phyloP scores from a whole-genome alignment of 306 rosid species.

The Begonia peltatifolia region DNA sequence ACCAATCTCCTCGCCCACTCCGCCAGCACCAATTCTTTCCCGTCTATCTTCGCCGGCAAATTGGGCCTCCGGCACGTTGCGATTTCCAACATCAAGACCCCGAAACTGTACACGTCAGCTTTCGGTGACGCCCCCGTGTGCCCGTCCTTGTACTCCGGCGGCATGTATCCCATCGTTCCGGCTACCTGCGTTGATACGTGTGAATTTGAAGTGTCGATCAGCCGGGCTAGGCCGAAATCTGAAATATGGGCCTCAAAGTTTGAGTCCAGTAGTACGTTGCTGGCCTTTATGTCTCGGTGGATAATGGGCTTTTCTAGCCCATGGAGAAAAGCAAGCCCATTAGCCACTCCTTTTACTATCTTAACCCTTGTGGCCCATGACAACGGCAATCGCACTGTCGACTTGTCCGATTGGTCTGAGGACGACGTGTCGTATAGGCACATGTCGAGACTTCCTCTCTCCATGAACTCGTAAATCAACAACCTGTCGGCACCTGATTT shows the following conservation, averaged over 20 bases:
- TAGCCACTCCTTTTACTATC: constrained; percentile 51
- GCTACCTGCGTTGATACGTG: constrained; percentile 81
- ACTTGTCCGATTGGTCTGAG: constrained; percentile 3
- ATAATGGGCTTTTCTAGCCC: constrained; percentile 56
- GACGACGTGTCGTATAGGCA: constrained; percentile 53
- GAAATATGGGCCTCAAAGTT: constrained; percentile 69
- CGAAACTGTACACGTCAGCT: constrained; percentile 84
- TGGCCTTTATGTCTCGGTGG: constrained; percentile 74
- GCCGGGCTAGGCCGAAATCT: constrained; percentile 84
- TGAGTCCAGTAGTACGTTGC: constrained; percentile 53
- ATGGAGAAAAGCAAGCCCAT: constrained; percentile 51
- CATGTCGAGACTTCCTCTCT: constrained; percentile 57
- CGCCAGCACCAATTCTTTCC: constrained; percentile 33
- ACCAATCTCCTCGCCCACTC: constrained; percentile 55
- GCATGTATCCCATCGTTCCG: constrained; percentile 92
- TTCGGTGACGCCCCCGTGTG: constrained; percentile 31
- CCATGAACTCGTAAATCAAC: constrained; percentile 63
- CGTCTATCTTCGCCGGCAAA: constrained; percentile 19
- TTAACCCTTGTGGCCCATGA: constrained; percentile 44
- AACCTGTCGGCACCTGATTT: constrained; percentile 52
- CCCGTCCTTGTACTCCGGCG: constrained; percentile 76
- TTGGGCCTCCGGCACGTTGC: constrained; percentile 51
- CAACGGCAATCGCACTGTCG: constrained; percentile 20
- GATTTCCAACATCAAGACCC: constrained; percentile 60
- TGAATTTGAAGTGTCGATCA: constrained; percentile 26